Evolutionary conservation across 768 basidiomycete species (phyloP), one percentile per base, ranked within the genome.

Genomic region (Lactarius hengduanensis): DNA sequence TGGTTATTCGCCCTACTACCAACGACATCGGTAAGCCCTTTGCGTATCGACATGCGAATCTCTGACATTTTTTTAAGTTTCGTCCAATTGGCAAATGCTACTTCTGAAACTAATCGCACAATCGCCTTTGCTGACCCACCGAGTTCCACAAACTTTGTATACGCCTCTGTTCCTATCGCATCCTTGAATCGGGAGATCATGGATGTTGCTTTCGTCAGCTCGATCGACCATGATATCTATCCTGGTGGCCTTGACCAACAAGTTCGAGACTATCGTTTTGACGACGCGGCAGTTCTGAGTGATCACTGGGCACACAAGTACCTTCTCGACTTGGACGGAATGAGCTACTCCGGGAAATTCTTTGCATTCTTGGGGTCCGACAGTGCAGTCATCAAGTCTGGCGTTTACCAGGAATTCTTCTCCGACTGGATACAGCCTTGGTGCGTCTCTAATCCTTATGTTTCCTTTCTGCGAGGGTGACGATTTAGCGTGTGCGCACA

Each of bases 341-440:
- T 95, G 91, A 89, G 92, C 22, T 98, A 98, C 76, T 94, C 90
- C 32, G 96, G 89, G 3, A 83, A 94, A 15, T 95, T 97, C 75
- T 86, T 94, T 83, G 83, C 88, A 0, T 87, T 93, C 73, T 76
- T 94, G 71, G 89, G 88, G 53, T 94, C 90, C 61, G 94, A 96
- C 75, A 93, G 92, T 68, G 92, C 88, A 2, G 92, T 94, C 11
- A 77, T 98, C 66, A 98, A 98, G 78, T 83, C 90, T 22, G 96
- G 94, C 0, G 88, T 97, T 3, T 96, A 96, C 74, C 85, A 88
- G 43, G 96, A 98, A 74, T 98, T 86, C 77, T 96, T 88, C 77
- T 87, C 84, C 1, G 94, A 91, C 63, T 96, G 96, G 93, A 86
- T 95, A 47, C 88, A 95, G 72, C 95, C 96, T 28, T 98, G 95